Base-by-base conservation (phyloP, 2,329 filamentous ascomycete species). In the Paraphoma sp. region DNA sequence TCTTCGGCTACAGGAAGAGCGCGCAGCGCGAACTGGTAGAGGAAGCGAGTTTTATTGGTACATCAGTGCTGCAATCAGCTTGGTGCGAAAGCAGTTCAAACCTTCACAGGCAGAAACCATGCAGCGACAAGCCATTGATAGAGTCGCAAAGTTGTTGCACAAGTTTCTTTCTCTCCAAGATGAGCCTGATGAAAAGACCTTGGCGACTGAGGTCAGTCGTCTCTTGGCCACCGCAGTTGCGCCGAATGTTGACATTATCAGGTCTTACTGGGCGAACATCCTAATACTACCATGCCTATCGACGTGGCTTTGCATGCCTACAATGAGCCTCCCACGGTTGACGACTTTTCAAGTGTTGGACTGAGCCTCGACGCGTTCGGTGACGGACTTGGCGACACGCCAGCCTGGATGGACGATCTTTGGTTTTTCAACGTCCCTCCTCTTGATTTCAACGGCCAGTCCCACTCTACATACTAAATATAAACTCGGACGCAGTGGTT, bases 31-130 rank as follows among this genome's bases (percentile, higher is more conserved):
- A 3, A 68, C 72, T 9, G 76, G 76, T 18, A 72, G 72, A 23
- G 75, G 75, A 1, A 73, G 69, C 38, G 73, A 77, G 14, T 63
- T 70, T 23, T 72, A 72, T 51, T 78, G 73, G 74, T 71, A 73
- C 33, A 59, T 76, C 1, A 70, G 64, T 17, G 73, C 74, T 12
- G 75, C 73, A n/a, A 62, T 62, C 6, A 69, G 67, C 30, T 58
- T 78, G 10, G 63, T 76, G 10, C 55, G 56, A 42, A 69, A 67
- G 11, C 62, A 69, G 12, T 59, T 70, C 16, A 60, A 60, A 9
- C 64, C 67, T 10, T 49, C 36, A 16, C 59, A 65, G 40, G 45
- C 60, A 4, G 57, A 64, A 4, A 54, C 54, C 28, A 60, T 63
- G 53, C 72, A 65, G 48, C 60, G 57, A 50, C 69, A 67, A 50